Conservation (phyloP, 2,329 filamentous ascomycete species). For the Alternaria brassicae region DNA sequence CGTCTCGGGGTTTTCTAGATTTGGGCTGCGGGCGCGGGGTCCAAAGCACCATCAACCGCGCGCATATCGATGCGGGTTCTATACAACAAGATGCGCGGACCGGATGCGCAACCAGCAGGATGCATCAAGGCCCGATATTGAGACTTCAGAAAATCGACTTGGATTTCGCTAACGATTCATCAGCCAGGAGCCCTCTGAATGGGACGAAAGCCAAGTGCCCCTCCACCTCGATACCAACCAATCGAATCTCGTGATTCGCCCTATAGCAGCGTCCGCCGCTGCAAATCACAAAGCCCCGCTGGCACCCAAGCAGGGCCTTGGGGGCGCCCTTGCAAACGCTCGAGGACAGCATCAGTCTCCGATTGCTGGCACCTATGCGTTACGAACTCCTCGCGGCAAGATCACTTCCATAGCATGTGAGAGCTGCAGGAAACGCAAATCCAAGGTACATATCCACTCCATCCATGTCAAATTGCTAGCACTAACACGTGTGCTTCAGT, state of each 20-base stretch:
- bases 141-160: slow-evolving; percentile 9
- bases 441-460: slow-evolving; percentile 37
- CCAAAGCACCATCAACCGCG: slow-evolving; percentile 27
- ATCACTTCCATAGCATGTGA: slow-evolving; percentile 52
- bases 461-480: neutral
- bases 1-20: slow-evolving; percentile 5
- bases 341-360: slow-evolving; percentile 46
- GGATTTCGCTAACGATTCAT: slow-evolving; percentile 33
- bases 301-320: slow-evolving; percentile 47
- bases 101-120: slow-evolving; percentile 4
- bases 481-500: slow-evolving; percentile 34
- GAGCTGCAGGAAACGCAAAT: slow-evolving; percentile 50
- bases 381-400: slow-evolving; percentile 48
- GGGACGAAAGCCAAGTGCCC: slow-evolving; percentile 39
- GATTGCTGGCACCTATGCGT: slow-evolving; percentile 47
- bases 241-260: slow-evolving; percentile 39
- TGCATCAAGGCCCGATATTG: slow-evolving; percentile 10
- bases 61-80: slow-evolving; percentile 21
- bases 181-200: slow-evolving; percentile 40
- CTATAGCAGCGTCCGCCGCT: slow-evolving; percentile 33
- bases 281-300: slow-evolving; percentile 46
- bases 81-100: slow-evolving; percentile 23
- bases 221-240: slow-evolving; percentile 43
- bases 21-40: slow-evolving; percentile 22
- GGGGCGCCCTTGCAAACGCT: slow-evolving; percentile 39